Conservation (phyloP, 768 basidiomycete genomes). For the Terana coerulea region DNA sequence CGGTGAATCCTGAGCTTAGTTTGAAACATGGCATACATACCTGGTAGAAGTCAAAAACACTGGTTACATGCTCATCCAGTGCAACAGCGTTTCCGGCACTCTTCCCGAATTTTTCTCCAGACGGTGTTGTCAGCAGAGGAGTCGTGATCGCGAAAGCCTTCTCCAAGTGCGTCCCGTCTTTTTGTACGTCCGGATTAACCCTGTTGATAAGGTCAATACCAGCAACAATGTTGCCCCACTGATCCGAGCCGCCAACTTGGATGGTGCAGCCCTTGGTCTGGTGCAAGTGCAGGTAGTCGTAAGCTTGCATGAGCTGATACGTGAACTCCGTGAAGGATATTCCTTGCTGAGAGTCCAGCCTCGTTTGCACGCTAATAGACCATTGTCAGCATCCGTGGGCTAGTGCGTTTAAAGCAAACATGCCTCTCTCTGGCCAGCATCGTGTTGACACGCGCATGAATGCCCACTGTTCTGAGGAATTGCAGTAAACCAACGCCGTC, state of each 20-base stretch:
- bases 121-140: slow-evolving; percentile 85
- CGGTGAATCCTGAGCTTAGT: not conserved
- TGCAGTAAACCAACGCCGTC: slow-evolving; percentile 69
- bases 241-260: slow-evolving; percentile 95
- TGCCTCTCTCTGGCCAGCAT: slow-evolving; percentile 94
- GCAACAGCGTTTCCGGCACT: slow-evolving; percentile 95
- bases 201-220: slow-evolving; percentile 88
- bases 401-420: not conserved
- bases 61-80: slow-evolving; percentile 76
- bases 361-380: slow-evolving; percentile 66
- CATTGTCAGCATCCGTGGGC: slow-evolving; percentile 8
- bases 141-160: slow-evolving; percentile 83
- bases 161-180: slow-evolving; percentile 17
- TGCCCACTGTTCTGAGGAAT: slow-evolving; percentile 80
- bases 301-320: slow-evolving; percentile 95
- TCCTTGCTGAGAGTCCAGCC: slow-evolving; percentile 75
- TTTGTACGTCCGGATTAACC: slow-evolving; percentile 23
- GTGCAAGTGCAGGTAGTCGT: slow-evolving; percentile 85
- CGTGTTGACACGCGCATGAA: slow-evolving; percentile 75
- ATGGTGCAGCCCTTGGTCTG: slow-evolving; percentile 65
- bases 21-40: slow-evolving; percentile 33
- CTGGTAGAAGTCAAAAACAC: slow-evolving; percentile 93
- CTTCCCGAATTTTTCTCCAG: slow-evolving; percentile 96
- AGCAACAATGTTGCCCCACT: slow-evolving; percentile 97
- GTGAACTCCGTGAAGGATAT: slow-evolving; percentile 99